phyloP scores from a whole-genome alignment of 1,139 yeast genomes.

The Protomyces inundatus region DNA sequence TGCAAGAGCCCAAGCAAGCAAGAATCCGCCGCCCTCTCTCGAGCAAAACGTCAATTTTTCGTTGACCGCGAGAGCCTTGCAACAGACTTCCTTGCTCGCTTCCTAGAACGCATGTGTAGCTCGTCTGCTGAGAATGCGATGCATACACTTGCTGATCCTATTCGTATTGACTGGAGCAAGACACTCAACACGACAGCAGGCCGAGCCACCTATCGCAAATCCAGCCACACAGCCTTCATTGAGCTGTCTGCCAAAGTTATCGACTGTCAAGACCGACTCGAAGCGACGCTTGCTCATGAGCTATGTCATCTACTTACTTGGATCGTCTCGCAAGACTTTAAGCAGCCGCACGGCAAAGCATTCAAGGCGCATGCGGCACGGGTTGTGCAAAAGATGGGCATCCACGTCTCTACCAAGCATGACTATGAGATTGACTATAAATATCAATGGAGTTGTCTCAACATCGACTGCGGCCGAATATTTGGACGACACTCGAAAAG shows the following conservation, averaged over 20 bases:
- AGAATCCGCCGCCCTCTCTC: not conserved
- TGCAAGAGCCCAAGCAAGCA: not conserved
- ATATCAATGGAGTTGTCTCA: constrained; percentile 25
- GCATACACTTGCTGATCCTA: not conserved
- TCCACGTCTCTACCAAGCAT: constrained; percentile 24
- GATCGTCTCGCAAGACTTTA: constrained; percentile 13
- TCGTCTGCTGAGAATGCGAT: not conserved
- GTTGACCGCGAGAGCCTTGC: not conserved
- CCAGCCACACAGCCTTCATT: constrained; percentile 4
- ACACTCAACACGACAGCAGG: constrained; percentile 19
- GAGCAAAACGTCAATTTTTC: not conserved
- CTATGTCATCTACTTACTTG: constrained; percentile 26
- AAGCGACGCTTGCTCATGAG: constrained; percentile 26
- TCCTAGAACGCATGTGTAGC: not conserved
- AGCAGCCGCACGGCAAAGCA: constrained; percentile 24
- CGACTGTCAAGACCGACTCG: constrained; percentile 14
- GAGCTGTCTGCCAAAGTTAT: constrained; percentile 28
- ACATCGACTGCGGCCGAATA: constrained; percentile 2
- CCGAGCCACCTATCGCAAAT: constrained; percentile 10
- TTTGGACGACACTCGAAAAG: constrained; percentile 28
- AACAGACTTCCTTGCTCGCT: not conserved
- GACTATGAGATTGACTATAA: constrained; percentile 26
- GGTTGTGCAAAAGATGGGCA: constrained; percentile 3
- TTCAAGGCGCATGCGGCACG: constrained; percentile 20
- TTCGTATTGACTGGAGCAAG: constrained; percentile 13